phyloP scores from a whole-genome alignment of 1,284 basidiomycete species.

The Gomphus sp. region DNA sequence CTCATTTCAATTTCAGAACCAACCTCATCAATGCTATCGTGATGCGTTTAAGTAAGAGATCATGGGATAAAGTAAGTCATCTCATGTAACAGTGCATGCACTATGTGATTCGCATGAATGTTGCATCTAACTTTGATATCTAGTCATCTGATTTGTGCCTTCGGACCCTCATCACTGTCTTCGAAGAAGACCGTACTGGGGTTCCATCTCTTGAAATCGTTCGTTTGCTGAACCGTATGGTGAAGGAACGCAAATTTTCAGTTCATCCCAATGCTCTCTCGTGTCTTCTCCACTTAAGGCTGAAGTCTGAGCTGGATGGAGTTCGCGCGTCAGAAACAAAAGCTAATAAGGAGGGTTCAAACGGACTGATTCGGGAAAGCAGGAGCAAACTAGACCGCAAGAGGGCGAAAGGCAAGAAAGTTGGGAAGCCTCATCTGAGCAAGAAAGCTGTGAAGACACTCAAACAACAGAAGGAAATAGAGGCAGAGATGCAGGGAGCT shows the following conservation, averaged over 20 bases:
- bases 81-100: slow-evolving; percentile 5
- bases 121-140: slow-evolving; percentile 1
- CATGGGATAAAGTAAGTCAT: slow-evolving; percentile 74
- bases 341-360: slow-evolving; percentile 45
- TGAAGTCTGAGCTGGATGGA: slow-evolving; percentile 77
- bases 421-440: slow-evolving; percentile 67
- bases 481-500: slow-evolving; percentile 87
- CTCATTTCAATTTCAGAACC: slow-evolving; percentile 95
- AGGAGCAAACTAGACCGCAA: slow-evolving; percentile 34
- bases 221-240: slow-evolving; percentile 89
- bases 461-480: slow-evolving; percentile 80
- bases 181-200: slow-evolving; percentile 74
- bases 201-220: slow-evolving; percentile 82
- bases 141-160: slow-evolving; percentile 78
- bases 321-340: slow-evolving; percentile 65
- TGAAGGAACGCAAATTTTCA: slow-evolving; percentile 88
- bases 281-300: slow-evolving; percentile 78
- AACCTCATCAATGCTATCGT: slow-evolving; percentile 91
- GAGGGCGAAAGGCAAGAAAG: slow-evolving; percentile 49
- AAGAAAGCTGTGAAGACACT: slow-evolving; percentile 77
- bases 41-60: slow-evolving; percentile 72
- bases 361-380: slow-evolving; percentile 34
- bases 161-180: slow-evolving; percentile 70
- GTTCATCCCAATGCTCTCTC: slow-evolving; percentile 86
- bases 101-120: background rate